Evolutionary conservation across 2,329 filamentous ascomycete genomes (phyloP), one percentile per base, ranked within the genome.

Genomic region (Chaetomium strumarium): DNA sequence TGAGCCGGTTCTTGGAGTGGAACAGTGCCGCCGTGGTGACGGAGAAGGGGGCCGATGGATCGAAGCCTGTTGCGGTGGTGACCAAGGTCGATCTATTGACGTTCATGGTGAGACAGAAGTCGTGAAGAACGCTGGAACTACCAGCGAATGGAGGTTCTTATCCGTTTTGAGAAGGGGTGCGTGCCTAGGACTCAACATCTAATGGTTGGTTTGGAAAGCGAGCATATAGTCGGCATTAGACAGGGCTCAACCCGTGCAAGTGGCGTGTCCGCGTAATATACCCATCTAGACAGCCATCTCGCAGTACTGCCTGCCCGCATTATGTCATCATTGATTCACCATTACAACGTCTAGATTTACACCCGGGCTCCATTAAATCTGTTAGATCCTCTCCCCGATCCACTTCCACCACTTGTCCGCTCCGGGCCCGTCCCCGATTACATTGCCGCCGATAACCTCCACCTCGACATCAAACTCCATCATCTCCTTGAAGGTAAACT

Each of bases 1-100:
- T 99, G 49, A 92, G 90, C 75, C 84, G 88, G 64, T 99, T 99
- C 73, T 90, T 97, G 60, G 90, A 97, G 73, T 97, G 93, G 90
- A 97, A 99, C 72, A 93, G 88, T 61, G 92, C 93, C 0, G 93
- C 93, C 0, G 84, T 99, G 45, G 90, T 99, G 3, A 99, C 92
- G 0, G 91, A 97, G 69, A 78, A 81, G 61, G 74, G 75, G 12
- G 78, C 79, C 52, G 72, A 76, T 55, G 80, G 64, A n/a, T 68
- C 81, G 51, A 95, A 89, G 75, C 90, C 95, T 1, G 76, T 93
- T 46, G 93, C 90, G 8, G 83, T 99, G 9, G 91, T 95, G 8
- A 97, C 93, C 31, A 99, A 99, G 79, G 93, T 99, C 5, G 93
- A 99, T 72, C 70, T 99, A 63, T 72, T 99, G 64, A 90, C 85